phyloP scores from a whole-genome alignment of 1,284 basidiomycete genomes.

The Ganoderma multipileum region DNA sequence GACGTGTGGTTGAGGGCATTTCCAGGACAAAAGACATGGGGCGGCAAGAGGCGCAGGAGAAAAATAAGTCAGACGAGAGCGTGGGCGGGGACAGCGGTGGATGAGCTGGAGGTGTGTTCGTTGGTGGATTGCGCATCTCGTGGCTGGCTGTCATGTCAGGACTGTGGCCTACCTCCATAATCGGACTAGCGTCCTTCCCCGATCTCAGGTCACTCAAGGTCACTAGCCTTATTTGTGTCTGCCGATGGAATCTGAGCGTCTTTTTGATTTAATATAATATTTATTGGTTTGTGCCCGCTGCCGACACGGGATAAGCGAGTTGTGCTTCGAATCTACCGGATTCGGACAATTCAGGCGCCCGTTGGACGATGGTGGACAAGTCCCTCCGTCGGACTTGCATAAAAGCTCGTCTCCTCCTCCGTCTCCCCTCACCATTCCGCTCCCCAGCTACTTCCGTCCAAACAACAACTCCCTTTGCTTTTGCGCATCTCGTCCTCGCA shows the following conservation, averaged over 20 bases:
- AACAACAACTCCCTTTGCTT: slow-evolving; percentile 19
- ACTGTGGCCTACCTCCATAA: slow-evolving; percentile 26
- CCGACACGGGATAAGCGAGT: slow-evolving; percentile 13
- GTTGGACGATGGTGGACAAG: slow-evolving; percentile 21
- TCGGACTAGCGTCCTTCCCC: slow-evolving; percentile 20
- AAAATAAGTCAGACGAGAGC: not conserved
- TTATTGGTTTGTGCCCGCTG: slow-evolving; percentile 15
- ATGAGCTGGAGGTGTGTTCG: not conserved
- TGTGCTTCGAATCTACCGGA: slow-evolving; percentile 20
- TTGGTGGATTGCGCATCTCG: not conserved
- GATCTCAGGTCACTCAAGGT: slow-evolving; percentile 17
- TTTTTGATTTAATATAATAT: slow-evolving; percentile 22
- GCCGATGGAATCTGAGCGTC: slow-evolving; percentile 13
- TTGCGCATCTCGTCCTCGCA: slow-evolving; percentile 15
- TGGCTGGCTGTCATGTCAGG: not conserved
- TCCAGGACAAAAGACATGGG: not conserved
- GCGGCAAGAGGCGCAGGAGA: not conserved
- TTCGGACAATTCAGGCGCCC: slow-evolving; percentile 18
- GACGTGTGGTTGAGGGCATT: slow-evolving; percentile 1
- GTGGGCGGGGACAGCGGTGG: not conserved
- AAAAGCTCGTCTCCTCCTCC: slow-evolving; percentile 29
- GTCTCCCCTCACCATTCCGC: slow-evolving; percentile 30
- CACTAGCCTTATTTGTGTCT: slow-evolving; percentile 18
- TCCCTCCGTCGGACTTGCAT: slow-evolving; percentile 21
- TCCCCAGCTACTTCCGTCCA: slow-evolving; percentile 19